Evolutionary conservation across 371 early-diverging fungal species (phyloP), one percentile per base, ranked within the genome.

Genomic region (Mortierella sp.): DNA sequence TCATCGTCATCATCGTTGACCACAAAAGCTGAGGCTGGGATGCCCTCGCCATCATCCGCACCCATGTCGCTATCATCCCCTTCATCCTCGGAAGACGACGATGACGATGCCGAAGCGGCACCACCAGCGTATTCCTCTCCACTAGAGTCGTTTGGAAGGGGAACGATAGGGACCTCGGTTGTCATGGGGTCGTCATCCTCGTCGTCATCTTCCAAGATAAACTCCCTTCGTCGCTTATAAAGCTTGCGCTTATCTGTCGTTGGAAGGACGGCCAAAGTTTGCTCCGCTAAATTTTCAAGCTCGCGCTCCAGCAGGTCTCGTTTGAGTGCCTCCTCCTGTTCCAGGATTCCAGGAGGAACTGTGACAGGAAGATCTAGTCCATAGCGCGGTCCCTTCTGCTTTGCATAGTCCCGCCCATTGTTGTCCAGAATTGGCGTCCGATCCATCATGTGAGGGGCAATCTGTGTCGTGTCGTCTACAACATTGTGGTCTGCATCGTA

Each of bases 321-420:
- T 8, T 86, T 79, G 14, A 70, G 69, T 12, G 62, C 69, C 30
- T 84, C 84, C 57, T 86, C 85, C 0, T 78, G 47, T 56, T 84
- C 85, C 55, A 88, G 72, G 17, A 83, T 73, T 1, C 83, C 85
- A 7, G 83, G 73, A 12, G 84, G 81, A 8, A 85, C 42, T 0
- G 75, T 72, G 15, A 85, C 78, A 5, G 88, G 83, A 15, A 90
- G 82, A 54, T 79, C 80, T 26, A 84, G 79, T 26, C 91, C 92
- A 57, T 87, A 90, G 6, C 84, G 85, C 11, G 85, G 80, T 26
- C 82, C 87, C 43, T 81, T 84, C 60, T 92, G 92, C 28, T 80
- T 78, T 6, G 89, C 83, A 72, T 91, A 92, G 32, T 88, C 87
- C 2, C 89, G 86, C 28, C 90, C 92, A 54, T 86, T 84, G 71